Evolutionary conservation across 306 rosid genomes (phyloP), one percentile per base, ranked within the genome.

Genomic region (Quercus engelmannii): DNA sequence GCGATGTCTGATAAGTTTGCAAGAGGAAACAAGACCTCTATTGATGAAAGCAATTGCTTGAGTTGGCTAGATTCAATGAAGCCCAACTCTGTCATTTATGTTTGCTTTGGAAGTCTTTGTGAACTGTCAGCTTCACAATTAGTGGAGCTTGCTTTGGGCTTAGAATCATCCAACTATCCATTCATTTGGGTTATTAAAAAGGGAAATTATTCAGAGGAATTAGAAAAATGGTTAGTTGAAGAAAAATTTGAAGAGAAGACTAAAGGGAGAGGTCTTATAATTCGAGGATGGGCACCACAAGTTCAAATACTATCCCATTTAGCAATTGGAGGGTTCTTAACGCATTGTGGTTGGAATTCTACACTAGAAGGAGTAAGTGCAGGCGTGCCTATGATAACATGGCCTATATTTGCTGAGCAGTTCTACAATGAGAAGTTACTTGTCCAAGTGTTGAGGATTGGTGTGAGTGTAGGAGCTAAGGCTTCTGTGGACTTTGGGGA

Each of bases 341-440:
- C 96, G 11, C 96, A 89, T 19, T 89, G 85, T 14, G 96, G 93
- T 31, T 89, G 96, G 96, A 91, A 91, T 74, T 91, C 96, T 4
- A 78, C 87, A 0, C 51, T 91, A 1, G 93, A 91, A 86, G 93
- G 87, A 26, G 13, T 87, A 62, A 78, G 85, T 31, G 83, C 83
- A 4, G 93, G 91, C 0, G 76, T 91, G 59, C 88, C 91, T 7
- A 78, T 87, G 85, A 62, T 87, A 23, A 84, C 93, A 1, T 89
- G 96, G 93, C 93, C 91, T 2, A 21, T 91, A 5, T 87, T 87
- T 28, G 90, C 85, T 1, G 96, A 91, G n/a, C 93, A 91, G 51
- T 88, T 88, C 74, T 82, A 56, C 1, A 90, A 90, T 79, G 89
- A 88, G 82, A 90, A 72, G 51, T 74, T 84, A 6, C 28, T 88